Conservation (phyloP, 2,329 filamentous ascomycete genomes). For the Calonectria henricotiae region DNA sequence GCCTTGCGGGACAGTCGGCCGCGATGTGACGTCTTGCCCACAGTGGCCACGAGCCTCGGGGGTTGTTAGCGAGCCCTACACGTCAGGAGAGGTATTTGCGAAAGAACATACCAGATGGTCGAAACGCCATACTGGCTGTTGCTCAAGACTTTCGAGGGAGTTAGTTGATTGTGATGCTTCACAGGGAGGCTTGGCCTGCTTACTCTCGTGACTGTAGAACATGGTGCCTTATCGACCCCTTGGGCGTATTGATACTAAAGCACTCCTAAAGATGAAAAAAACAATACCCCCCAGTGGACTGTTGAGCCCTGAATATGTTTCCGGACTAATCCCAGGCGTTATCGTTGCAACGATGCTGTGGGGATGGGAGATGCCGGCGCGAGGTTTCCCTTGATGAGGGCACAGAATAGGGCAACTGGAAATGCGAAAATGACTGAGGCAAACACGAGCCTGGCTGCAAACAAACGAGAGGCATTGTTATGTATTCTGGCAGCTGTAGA, state of each 20-base stretch:
- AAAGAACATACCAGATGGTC: slow-evolving; percentile 84
- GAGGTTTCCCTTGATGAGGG: slow-evolving; percentile 26
- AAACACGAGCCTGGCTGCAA: slow-evolving; percentile 5
- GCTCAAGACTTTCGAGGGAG: slow-evolving; percentile 76
- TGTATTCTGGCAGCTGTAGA: neutral
- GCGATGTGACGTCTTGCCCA: slow-evolving; percentile 81
- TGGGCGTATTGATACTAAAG: neutral
- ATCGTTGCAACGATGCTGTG: slow-evolving; percentile 24
- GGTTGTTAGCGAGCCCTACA: slow-evolving; percentile 25
- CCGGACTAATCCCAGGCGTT: slow-evolving; percentile 12
- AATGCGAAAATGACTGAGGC: slow-evolving; percentile 32
- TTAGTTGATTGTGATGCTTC: slow-evolving; percentile 46
- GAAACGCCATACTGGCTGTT: slow-evolving; percentile 92
- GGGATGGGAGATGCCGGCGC: slow-evolving; percentile 36
- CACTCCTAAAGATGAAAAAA: neutral
- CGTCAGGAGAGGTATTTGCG: accelerated
- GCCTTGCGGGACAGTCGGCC: slow-evolving; percentile 84
- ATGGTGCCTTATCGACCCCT: slow-evolving; percentile 65
- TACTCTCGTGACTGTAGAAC: slow-evolving; percentile 98
- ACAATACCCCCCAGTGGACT: neutral
- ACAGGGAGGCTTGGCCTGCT: slow-evolving; percentile 51
- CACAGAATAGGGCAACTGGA: slow-evolving; percentile 18
- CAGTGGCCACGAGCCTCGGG: slow-evolving; percentile 89
- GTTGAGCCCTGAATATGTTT: neutral
- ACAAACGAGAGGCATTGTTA: neutral